A percentile compares a stretch with the other conserved stretches of the same genome.
Conservation (phyloP, 164 flowering plant genomes). For the Vitis cinerea region DNA sequence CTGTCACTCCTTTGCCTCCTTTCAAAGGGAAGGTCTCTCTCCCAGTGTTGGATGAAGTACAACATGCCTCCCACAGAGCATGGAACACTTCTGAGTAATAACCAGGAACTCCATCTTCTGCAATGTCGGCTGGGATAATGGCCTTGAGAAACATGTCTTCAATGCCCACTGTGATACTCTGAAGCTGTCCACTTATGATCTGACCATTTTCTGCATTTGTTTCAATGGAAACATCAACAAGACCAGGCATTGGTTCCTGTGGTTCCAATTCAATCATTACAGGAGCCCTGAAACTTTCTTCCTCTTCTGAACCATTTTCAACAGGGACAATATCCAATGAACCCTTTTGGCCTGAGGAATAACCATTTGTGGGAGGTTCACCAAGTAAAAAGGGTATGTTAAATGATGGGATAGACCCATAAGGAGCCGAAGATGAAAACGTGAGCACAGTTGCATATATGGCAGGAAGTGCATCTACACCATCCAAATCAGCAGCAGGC, state of each 20-base stretch:
- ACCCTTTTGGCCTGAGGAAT: slow-evolving; percentile 19
- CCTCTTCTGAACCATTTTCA: slow-evolving; percentile 36
- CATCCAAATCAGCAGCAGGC: slow-evolving; percentile 27
- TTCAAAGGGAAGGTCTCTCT: slow-evolving; percentile 70
- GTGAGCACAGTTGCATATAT: slow-evolving; percentile 76
- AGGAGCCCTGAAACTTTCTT: slow-evolving; percentile 43
- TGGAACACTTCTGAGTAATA: slow-evolving; percentile 63
- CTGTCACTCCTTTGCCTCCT: slow-evolving; percentile 82
- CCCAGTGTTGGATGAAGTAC: slow-evolving; percentile 62
- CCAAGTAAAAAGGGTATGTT: slow-evolving; percentile 87
- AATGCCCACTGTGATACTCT: slow-evolving; percentile 69
- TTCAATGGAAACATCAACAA: slow-evolving; percentile 70
- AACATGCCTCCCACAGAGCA: slow-evolving; percentile 92
- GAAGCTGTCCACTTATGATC: slow-evolving; percentile 67
- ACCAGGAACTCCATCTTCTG: slow-evolving; percentile 39
- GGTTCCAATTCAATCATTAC: slow-evolving; percentile 77
- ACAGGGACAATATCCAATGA: slow-evolving; percentile 57
- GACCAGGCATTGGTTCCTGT: slow-evolving; percentile 84
- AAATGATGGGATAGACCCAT: slow-evolving; percentile 73
- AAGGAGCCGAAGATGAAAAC: slow-evolving; percentile 83
- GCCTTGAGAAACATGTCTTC: slow-evolving; percentile 92
- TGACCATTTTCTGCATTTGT: slow-evolving; percentile 83
- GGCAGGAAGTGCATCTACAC: slow-evolving; percentile 64
- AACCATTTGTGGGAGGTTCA: slow-evolving; percentile 32
- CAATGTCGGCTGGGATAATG: slow-evolving; percentile 52